Conservation (phyloP, 768 basidiomycete species). For the Leucocoprinus sp. region DNA sequence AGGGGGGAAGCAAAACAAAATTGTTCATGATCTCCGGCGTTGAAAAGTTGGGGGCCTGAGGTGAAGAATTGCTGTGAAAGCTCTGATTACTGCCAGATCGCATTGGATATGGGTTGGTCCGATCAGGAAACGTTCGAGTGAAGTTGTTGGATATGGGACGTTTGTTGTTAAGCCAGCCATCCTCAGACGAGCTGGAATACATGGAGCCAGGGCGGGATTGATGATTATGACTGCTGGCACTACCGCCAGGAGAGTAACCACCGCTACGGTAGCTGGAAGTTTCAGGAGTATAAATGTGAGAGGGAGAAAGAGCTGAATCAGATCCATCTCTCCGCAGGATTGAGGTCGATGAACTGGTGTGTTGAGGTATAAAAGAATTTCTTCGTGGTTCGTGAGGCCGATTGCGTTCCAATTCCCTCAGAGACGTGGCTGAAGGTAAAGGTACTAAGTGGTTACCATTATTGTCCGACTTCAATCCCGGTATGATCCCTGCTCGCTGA, state of each 20-base stretch:
- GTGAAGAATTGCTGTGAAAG: slow-evolving; percentile 27
- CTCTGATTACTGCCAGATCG: slow-evolving; percentile 34
- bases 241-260: slow-evolving; percentile 13
- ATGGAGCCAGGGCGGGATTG: slow-evolving; percentile 48
- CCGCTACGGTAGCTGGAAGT: slow-evolving; percentile 12
- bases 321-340: slow-evolving; percentile 38
- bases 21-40: slow-evolving; percentile 45
- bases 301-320: slow-evolving; percentile 30
- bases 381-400: slow-evolving; percentile 28
- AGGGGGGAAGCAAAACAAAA: slow-evolving; percentile 64
- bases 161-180: slow-evolving; percentile 33
- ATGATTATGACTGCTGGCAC: slow-evolving; percentile 20
- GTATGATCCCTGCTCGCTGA: slow-evolving; percentile 38
- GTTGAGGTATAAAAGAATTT: slow-evolving; percentile 27
- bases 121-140: slow-evolving; percentile 19
- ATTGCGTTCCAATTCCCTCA: slow-evolving; percentile 36
- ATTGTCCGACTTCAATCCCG: slow-evolving; percentile 22
- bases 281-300: slow-evolving; percentile 18
- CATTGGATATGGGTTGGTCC: slow-evolving; percentile 26
- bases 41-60: slow-evolving; percentile 28
- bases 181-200: slow-evolving; percentile 53
- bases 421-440: slow-evolving; percentile 30
- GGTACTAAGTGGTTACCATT: slow-evolving; percentile 21
- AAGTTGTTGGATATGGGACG: slow-evolving; percentile 22
- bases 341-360: slow-evolving; percentile 26